A percentile compares a stretch with the other conserved stretches of the same genome.
Evolutionary conservation across 352 stramenopile genomes (phyloP).

Genomic region (Globisporangium paroecandrum): DNA sequence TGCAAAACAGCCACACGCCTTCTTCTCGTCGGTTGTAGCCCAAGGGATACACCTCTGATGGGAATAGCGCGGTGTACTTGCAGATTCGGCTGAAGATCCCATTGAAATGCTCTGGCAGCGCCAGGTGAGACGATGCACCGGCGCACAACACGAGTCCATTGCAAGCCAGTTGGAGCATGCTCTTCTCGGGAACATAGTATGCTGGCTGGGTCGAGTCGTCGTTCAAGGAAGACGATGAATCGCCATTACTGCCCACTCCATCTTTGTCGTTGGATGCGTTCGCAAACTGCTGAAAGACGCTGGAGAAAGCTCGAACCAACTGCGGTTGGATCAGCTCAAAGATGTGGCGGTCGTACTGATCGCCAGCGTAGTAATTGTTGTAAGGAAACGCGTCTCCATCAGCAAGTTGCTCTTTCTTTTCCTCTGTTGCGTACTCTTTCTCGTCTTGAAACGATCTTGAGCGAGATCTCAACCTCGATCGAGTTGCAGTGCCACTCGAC

Average conservation of each 20-base stretch:
- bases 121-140: conserved; percentile 52
- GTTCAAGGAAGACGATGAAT: conserved; percentile 12
- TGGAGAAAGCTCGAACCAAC: conserved; percentile 54
- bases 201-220: conserved; percentile 23
- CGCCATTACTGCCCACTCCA: conserved; percentile 21
- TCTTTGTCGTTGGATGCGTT: conserved; percentile 52
- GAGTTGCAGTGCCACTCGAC: not conserved
- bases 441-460: conserved; percentile 8
- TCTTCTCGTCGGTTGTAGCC: conserved; percentile 63
- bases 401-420: conserved; percentile 15
- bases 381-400: not conserved
- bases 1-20: conserved; percentile 54
- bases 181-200: conserved; percentile 69
- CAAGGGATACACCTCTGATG: conserved; percentile 52
- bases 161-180: conserved; percentile 67
- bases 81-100: conserved; percentile 53
- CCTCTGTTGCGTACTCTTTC: not conserved
- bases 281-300: conserved; percentile 74
- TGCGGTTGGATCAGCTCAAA: conserved; percentile 57
- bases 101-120: conserved; percentile 57
- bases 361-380: conserved; percentile 12
- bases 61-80: conserved; percentile 60
- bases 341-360: conserved; percentile 73
- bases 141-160: conserved; percentile 72
- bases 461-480: conserved; percentile 1